Conservation (phyloP, 108 stramenopile genomes). For the Mediolabrus comicus region DNA sequence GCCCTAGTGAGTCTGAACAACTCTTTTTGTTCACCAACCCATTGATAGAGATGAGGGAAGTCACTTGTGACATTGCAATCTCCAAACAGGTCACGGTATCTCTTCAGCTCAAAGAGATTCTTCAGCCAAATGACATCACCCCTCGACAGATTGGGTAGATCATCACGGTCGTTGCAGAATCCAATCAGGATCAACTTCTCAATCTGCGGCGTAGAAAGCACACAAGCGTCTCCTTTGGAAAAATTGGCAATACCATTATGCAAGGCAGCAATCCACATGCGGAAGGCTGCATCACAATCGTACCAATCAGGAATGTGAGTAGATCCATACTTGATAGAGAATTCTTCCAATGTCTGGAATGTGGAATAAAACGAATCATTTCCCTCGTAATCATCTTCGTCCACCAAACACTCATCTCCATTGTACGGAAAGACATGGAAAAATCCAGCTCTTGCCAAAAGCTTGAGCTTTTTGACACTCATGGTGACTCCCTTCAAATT, state of each 20-base stretch:
- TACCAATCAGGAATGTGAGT: slow-evolving; percentile 32
- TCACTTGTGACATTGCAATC: slow-evolving; percentile 38
- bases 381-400: slow-evolving; percentile 34
- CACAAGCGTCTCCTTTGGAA: slow-evolving; percentile 29
- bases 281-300: slow-evolving; percentile 6
- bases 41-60: slow-evolving; percentile 30
- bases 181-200: slow-evolving; percentile 40
- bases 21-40: slow-evolving; percentile 35
- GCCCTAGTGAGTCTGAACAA: slow-evolving; percentile 17
- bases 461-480: slow-evolving; percentile 23
- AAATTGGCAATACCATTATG: slow-evolving; percentile 13
- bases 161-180: slow-evolving; percentile 35
- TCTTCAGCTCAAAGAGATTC: slow-evolving; percentile 29
- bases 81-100: slow-evolving; percentile 34
- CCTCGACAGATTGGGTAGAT: slow-evolving; percentile 28
- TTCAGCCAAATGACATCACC: slow-evolving; percentile 39
- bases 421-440: slow-evolving; percentile 37
- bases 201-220: slow-evolving; percentile 35
- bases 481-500: slow-evolving; percentile 26
- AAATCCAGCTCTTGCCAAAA: slow-evolving; percentile 20
- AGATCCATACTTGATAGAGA: slow-evolving; percentile 32
- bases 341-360: slow-evolving; percentile 17
- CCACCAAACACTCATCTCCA: slow-evolving; percentile 20
- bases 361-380: slow-evolving; percentile 21
- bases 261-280: slow-evolving; percentile 24